Conservation (phyloP, 1,139 yeast species). For the Yamadazyma membranifaciens region DNA sequence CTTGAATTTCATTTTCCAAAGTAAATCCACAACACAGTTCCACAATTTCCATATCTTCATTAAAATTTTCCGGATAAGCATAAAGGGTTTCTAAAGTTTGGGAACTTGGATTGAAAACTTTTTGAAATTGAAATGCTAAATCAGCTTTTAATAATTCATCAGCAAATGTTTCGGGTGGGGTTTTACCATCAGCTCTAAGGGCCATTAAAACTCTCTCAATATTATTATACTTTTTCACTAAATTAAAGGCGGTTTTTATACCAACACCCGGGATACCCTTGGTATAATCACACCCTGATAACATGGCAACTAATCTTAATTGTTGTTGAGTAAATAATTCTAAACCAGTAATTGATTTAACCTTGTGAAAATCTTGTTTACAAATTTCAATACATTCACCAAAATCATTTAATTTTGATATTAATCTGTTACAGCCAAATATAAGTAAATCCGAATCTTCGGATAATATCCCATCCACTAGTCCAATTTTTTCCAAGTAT, state of each 20-base stretch:
- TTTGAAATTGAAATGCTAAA: constrained; percentile 79
- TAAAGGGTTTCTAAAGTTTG: constrained; percentile 55
- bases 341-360: constrained; percentile 46
- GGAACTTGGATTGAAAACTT: constrained; percentile 72
- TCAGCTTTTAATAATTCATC: constrained; percentile 66
- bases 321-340: constrained; percentile 52
- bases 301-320: constrained; percentile 73
- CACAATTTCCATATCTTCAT: constrained; percentile 33
- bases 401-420: constrained; percentile 78
- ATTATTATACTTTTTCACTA: constrained; percentile 51
- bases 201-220: constrained; percentile 57
- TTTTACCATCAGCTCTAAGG: constrained; percentile 62
- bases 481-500: constrained; percentile 70
- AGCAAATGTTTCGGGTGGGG: constrained; percentile 57
- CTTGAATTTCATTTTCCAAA: constrained; percentile 47
- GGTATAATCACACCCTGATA: constrained; percentile 96
- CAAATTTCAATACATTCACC: constrained; percentile 75
- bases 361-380: constrained; percentile 49
- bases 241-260: constrained; percentile 66
- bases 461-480: constrained; percentile 82
- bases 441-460: constrained; percentile 93
- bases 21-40: constrained; percentile 66
- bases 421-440: constrained; percentile 75
- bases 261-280: constrained; percentile 85
- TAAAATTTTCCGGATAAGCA: constrained; percentile 46